These are phyloP conservation scores for Lachancea nothofagi DNA, from an alignment of 805 yeast genomes.

Conservation along the genomic window DNA sequence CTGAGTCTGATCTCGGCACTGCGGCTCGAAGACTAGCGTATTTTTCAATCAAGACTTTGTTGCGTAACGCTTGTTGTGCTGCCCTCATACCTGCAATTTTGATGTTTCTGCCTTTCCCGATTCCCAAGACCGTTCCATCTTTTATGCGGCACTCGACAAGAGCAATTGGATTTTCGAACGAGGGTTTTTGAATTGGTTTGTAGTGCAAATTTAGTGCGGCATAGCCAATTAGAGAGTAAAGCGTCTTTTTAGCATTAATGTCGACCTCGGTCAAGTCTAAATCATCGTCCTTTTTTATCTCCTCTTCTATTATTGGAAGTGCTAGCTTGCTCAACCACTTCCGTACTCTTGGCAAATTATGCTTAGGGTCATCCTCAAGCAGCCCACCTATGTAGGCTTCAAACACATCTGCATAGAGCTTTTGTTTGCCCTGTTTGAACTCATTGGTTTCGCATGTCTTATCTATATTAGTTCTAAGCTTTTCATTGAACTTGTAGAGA, in stretches of 20 bases:
- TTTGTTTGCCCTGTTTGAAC: constrained; percentile 51
- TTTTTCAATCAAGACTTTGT: constrained; percentile 55
- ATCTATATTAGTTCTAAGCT: constrained; percentile 47
- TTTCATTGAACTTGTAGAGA: constrained; percentile 58
- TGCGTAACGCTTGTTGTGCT: constrained; percentile 70
- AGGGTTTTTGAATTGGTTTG: constrained; percentile 37
- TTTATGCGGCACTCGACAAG: constrained; percentile 62
- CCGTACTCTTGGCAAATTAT: constrained; percentile 44
- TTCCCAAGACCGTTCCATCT: constrained; percentile 58
- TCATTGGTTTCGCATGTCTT: constrained; percentile 19
- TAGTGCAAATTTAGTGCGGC: constrained; percentile 62
- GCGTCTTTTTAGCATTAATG: constrained; percentile 66
- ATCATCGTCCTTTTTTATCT: constrained; percentile 18
- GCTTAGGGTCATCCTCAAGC: constrained; percentile 45
- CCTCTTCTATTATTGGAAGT: constrained; percentile 37
- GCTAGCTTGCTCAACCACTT: constrained; percentile 54
- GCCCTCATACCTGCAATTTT: constrained; percentile 82
- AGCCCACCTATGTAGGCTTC: constrained; percentile 94
- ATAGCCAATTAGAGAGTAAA: constrained; percentile 75
- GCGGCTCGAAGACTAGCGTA: constrained; percentile 53
- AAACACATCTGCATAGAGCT: constrained; percentile 80
- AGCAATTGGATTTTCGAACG: constrained; percentile 38
- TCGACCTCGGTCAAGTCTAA: constrained; percentile 39
- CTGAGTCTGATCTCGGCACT: constrained; percentile 40
- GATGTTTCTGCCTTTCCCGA: constrained; percentile 61